Evolutionary conservation across 768 basidiomycete species (phyloP).

Genomic region (Cystobasidium onofrii): DNA sequence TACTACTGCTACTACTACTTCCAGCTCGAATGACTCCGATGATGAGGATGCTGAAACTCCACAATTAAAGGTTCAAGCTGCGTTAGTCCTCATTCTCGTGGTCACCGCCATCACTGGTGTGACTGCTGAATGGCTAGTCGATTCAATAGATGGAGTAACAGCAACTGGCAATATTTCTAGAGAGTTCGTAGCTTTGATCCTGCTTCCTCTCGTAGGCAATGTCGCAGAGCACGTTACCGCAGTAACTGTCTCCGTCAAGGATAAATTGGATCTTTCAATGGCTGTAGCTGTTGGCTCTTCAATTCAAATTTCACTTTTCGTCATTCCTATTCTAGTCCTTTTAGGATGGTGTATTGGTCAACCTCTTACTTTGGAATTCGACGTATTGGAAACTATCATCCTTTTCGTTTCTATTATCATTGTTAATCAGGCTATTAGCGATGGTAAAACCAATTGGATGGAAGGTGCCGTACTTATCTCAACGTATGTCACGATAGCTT

Average conservation of each 20-base stretch:
- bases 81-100: slow-evolving; percentile 32
- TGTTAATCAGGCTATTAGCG: slow-evolving; percentile 70
- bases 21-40: neutral
- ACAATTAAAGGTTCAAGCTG: slow-evolving; percentile 34
- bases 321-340: slow-evolving; percentile 57
- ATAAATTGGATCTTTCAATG: slow-evolving; percentile 73
- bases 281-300: slow-evolving; percentile 31
- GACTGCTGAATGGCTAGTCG: slow-evolving; percentile 64
- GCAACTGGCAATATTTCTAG: slow-evolving; percentile 54
- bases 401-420: slow-evolving; percentile 56
- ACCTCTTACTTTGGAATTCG: slow-evolving; percentile 43
- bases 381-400: slow-evolving; percentile 49
- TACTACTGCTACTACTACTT: neutral
- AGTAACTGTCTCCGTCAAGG: slow-evolving; percentile 79
- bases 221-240: slow-evolving; percentile 74
- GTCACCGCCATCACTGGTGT: slow-evolving; percentile 51
- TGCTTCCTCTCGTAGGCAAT: slow-evolving; percentile 69
- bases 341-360: slow-evolving; percentile 76
- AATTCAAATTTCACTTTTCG: slow-evolving; percentile 74
- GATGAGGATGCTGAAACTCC: slow-evolving; percentile 36
- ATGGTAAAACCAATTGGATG: slow-evolving; percentile 77
- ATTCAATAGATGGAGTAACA: slow-evolving; percentile 66
- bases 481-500: slow-evolving; percentile 20
- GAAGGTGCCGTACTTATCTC: slow-evolving; percentile 28
- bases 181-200: slow-evolving; percentile 80